A percentile compares a stretch with the other conserved stretches of the same genome.
These are phyloP conservation scores for Aspergillus udagawae DNA, from an alignment of 2,329 filamentous ascomycete genomes.

Conservation along the genomic window DNA sequence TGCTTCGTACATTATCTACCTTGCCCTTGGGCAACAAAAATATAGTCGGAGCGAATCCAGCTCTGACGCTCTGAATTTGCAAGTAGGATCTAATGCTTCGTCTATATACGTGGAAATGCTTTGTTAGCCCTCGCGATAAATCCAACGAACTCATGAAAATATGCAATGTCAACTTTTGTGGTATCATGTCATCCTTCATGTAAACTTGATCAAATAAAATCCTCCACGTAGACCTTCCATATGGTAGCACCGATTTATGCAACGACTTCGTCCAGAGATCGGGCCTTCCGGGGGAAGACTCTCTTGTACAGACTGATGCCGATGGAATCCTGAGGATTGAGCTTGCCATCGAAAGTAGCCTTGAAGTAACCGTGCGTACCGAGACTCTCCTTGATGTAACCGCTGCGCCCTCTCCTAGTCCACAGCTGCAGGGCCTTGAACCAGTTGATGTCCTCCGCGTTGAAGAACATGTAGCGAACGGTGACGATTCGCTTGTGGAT, in stretches of 20 bases:
- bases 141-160: not conserved
- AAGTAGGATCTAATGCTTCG: no score
- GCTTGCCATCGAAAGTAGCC: constrained; percentile 91
- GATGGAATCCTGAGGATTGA: constrained; percentile 92
- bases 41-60: no score
- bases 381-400: constrained; percentile 88
- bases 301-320: constrained; percentile 86
- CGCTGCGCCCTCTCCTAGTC: constrained; percentile 83
- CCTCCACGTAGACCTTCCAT: not conserved
- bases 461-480: constrained; percentile 99
- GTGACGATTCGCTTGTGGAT: constrained; percentile 98
- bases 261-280: constrained; percentile 38
- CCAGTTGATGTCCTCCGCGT: constrained; percentile 89
- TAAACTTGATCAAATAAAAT: constrained; percentile 1
- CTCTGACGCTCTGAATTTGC: no score
- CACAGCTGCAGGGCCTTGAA: constrained; percentile 95
- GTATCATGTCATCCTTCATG: constrained; percentile 26
- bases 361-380: constrained; percentile 99
- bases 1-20: no score
- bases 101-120: not conserved
- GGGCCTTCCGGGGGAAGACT: constrained; percentile 71
- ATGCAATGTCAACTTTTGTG: constrained; percentile 13
- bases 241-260: constrained; percentile 4
- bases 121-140: no score
- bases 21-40: no score